These are phyloP conservation scores for Candida neerlandica DNA, from an alignment of 1,139 yeast species.

Conservation along the genomic window DNA sequence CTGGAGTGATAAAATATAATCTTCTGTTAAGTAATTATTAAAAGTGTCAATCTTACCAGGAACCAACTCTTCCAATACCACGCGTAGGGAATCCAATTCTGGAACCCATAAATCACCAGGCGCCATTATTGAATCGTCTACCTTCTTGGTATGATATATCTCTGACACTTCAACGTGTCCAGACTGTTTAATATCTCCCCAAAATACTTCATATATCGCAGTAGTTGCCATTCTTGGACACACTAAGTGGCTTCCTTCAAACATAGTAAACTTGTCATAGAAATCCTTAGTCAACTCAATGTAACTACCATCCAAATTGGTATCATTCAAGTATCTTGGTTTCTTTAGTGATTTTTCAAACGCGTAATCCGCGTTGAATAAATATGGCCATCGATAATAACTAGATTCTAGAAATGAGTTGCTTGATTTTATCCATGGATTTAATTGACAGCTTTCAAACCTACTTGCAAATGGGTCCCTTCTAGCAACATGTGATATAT, in stretches of 20 bases:
- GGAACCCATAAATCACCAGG: constrained; percentile 40
- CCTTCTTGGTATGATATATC: constrained; percentile 20
- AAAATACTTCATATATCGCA: constrained; percentile 27
- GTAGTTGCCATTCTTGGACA: constrained; percentile 35
- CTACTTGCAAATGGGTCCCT: constrained; percentile 23
- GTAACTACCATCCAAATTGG: constrained; percentile 26
- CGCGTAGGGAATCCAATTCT: constrained; percentile 33
- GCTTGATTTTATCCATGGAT: constrained; percentile 24
- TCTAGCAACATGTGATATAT: constrained; percentile 17
- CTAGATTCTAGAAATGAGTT: constrained; percentile 29
- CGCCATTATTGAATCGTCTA: constrained; percentile 16
- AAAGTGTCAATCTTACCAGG: constrained; percentile 34
- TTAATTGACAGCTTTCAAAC: constrained; percentile 36
- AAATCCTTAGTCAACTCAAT: constrained; percentile 37
- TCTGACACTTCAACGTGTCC: constrained; percentile 27
- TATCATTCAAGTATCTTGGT: constrained; percentile 34
- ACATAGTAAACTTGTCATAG: constrained; percentile 31
- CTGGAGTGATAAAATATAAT: constrained; percentile 22
- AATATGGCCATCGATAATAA: constrained; percentile 37
- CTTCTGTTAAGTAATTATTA: constrained; percentile 27
- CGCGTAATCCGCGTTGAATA: constrained; percentile 44
- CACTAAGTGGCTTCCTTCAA: constrained; percentile 19
- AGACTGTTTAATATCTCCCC: constrained; percentile 35
- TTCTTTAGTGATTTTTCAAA: constrained; percentile 35
- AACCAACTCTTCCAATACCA: constrained; percentile 40